These are phyloP conservation scores for Eremomyces bilateralis DNA, from an alignment of 495 filamentous ascomycete species.

Conservation along the genomic window DNA sequence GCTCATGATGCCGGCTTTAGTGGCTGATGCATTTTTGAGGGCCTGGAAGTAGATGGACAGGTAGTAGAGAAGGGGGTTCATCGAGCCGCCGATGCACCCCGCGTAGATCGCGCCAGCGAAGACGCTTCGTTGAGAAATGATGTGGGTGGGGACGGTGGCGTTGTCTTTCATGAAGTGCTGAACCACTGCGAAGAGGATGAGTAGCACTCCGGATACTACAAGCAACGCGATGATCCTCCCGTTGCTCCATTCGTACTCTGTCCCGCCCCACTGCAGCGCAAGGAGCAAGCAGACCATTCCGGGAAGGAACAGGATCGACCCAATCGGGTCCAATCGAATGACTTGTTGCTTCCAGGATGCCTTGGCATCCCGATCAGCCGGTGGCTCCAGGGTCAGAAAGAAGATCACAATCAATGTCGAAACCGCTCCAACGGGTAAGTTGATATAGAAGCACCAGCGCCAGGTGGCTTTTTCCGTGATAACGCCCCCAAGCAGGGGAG, in stretches of 20 bases:
- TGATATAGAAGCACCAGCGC: slow-evolving; percentile 14
- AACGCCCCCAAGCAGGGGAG: slow-evolving; percentile 5
- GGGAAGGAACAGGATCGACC: slow-evolving; percentile 28
- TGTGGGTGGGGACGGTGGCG: slow-evolving; percentile 23
- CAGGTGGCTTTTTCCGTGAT: slow-evolving; percentile 2
- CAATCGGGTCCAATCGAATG: slow-evolving; percentile 30
- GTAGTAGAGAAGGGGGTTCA: slow-evolving; percentile 25
- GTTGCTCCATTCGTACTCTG: slow-evolving; percentile 29
- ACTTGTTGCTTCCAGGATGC: slow-evolving; percentile 17
- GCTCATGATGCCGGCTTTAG: slow-evolving; percentile 53
- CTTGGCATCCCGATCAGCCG: slow-evolving; percentile 6
- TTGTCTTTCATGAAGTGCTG: slow-evolving; percentile 29
- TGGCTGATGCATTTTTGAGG: slow-evolving; percentile 45
- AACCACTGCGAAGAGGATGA: slow-evolving; percentile 25
- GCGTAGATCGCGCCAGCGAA: slow-evolving; percentile 18
- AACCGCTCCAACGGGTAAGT: slow-evolving; percentile 37
- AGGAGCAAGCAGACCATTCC: slow-evolving; percentile 33
- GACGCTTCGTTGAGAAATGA: slow-evolving; percentile 25
- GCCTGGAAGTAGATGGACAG: slow-evolving; percentile 83
- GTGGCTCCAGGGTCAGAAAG: slow-evolving; percentile 25
- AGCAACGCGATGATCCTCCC: slow-evolving; percentile 19
- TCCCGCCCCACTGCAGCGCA: slow-evolving; percentile 42
- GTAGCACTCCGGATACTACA: slow-evolving; percentile 26
- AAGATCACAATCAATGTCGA: slow-evolving; percentile 30
- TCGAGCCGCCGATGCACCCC: slow-evolving; percentile 17